A percentile compares a stretch with the other conserved stretches of the same genome.
Evolutionary conservation across 352 stramenopile genomes (phyloP).

Genomic region (Globisporangium spiculum): DNA sequence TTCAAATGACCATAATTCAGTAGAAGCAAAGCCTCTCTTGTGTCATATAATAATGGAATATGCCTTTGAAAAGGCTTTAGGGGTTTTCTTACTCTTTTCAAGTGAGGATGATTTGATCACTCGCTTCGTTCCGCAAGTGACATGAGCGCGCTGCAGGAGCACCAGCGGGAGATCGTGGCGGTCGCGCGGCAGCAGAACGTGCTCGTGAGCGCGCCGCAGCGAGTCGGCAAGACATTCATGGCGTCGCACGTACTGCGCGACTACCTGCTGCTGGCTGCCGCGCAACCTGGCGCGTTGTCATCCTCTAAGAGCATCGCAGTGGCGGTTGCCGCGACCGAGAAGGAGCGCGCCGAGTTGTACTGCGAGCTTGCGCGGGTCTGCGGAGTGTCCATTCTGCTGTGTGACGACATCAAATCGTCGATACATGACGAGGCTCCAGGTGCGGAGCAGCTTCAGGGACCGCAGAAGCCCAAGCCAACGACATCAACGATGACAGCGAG

Average conservation of each 20-base stretch:
- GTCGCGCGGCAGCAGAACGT: conserved; percentile 61
- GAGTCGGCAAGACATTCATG: conserved; percentile 74
- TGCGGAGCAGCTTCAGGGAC: not conserved
- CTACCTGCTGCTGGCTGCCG: conserved; percentile 9
- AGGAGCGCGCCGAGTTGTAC: conserved; percentile 28
- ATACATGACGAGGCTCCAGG: not conserved
- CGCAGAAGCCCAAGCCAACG: not conserved
- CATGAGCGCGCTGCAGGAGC: conserved; percentile 39
- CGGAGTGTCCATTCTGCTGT: conserved; percentile 30
- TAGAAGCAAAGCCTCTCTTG: not conserved
- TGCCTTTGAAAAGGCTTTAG: not conserved
- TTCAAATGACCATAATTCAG: not conserved
- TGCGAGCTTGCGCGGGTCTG: conserved; percentile 45
- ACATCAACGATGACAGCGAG: not conserved
- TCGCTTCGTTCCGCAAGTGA: not conserved
- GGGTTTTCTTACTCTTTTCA: conserved; percentile 6
- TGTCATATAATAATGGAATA: not conserved
- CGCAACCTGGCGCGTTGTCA: not conserved
- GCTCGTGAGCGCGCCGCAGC: conserved; percentile 49
- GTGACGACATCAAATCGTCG: not conserved
- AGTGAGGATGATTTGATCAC: not conserved
- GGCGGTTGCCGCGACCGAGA: conserved; percentile 36
- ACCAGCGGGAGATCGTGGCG: conserved; percentile 72
- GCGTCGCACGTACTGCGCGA: conserved; percentile 53
- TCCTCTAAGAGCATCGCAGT: conserved; percentile 22